Percentiles rank a stretch among this genome's conserved stretches.
Conservation (phyloP, 306 rosid genomes). For the Citrullus mucosospermus region DNA sequence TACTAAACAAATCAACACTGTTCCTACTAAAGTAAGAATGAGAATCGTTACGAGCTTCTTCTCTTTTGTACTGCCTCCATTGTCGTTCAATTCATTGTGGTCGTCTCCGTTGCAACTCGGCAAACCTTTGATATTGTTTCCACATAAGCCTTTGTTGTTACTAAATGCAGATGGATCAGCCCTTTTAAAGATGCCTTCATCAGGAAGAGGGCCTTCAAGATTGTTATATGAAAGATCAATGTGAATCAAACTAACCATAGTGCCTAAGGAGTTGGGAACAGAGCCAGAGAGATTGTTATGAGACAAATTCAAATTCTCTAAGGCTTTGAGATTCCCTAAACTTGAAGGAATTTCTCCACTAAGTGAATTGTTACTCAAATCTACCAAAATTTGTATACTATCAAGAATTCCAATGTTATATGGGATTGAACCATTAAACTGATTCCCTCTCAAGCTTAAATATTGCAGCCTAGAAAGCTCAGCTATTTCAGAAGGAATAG, state of each 20-base stretch:
- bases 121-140: conserved; percentile 12
- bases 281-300: conserved; percentile 35
- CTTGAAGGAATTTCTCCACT: conserved; percentile 27
- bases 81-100: not conserved
- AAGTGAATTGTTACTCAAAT: conserved; percentile 38
- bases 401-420: conserved; percentile 28
- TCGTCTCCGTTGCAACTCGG: conserved; percentile 10
- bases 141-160: conserved; percentile 26
- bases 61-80: not conserved
- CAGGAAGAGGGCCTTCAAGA: conserved; percentile 34
- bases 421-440: conserved; percentile 35
- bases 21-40: conserved; percentile 17
- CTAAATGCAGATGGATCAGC: conserved; percentile 15
- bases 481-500: conserved; percentile 28
- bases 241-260: conserved; percentile 27
- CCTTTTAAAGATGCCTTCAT: conserved; percentile 17
- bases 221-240: conserved; percentile 36
- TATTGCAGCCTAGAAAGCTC: conserved; percentile 12
- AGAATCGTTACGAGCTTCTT: conserved; percentile 9
- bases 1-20: not conserved
- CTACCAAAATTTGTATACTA: conserved; percentile 21
- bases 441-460: conserved; percentile 29
- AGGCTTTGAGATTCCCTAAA: conserved; percentile 22
- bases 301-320: conserved; percentile 40
- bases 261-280: conserved; percentile 18